Percentiles rank a stretch among this genome's conserved stretches.
phyloP scores from a whole-genome alignment of 1,139 yeast species.

The Insectozyma bohioensis region DNA sequence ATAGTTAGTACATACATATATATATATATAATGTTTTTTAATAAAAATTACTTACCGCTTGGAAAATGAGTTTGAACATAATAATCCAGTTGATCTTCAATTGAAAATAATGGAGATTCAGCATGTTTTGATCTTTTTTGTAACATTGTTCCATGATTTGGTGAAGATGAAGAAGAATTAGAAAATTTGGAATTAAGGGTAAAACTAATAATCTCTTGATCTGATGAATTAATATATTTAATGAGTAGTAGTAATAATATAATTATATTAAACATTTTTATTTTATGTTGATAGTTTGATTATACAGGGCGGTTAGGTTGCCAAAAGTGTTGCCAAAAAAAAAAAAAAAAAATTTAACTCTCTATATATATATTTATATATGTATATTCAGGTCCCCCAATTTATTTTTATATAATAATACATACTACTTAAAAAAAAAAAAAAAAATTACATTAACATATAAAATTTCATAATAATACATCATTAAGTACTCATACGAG shows the following conservation, averaged over 20 bases:
- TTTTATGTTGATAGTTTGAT: background rate
- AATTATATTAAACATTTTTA: background rate
- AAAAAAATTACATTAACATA: too few species aligned
- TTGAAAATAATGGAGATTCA: conserved; percentile 31
- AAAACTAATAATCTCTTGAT: conserved; percentile 8
- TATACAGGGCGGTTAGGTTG: conserved; percentile 1
- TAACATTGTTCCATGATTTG: conserved; percentile 2
- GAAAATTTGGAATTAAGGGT: conserved; percentile 14
- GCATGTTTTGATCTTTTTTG: conserved; percentile 36
- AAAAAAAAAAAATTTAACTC: background rate
- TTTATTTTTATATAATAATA: background rate
- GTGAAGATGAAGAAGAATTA: conserved; percentile 9
- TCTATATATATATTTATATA: background rate
- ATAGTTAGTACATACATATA: conserved; percentile 2
- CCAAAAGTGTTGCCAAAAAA: too few species aligned
- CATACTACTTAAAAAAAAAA: too few species aligned
- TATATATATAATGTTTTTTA: background rate
- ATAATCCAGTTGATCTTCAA: conserved; percentile 27
- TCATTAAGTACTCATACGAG: conserved; percentile 38
- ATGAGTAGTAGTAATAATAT: background rate
- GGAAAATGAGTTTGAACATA: conserved; percentile 35
- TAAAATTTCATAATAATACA: too few species aligned
- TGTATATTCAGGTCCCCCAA: too few species aligned
- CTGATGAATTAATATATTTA: background rate
- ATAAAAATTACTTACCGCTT: conserved; percentile 32